These are phyloP conservation scores for Hordeum vulgare DNA, from an alignment of 176 grass and related monocot genomes.

Conservation along the genomic window DNA sequence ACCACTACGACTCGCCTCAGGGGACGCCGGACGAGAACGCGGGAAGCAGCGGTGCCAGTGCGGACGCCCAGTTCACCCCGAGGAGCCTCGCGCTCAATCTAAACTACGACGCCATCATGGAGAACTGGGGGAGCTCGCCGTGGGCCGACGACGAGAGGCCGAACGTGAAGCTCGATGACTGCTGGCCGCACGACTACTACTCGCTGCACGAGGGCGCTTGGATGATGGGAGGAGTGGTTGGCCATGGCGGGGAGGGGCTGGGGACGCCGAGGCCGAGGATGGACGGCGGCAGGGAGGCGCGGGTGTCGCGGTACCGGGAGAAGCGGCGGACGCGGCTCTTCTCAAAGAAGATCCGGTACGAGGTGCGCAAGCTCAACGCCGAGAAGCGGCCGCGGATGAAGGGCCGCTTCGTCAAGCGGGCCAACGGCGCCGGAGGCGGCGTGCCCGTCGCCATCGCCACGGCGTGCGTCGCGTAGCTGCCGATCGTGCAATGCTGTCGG, in stretches of 20 bases:
- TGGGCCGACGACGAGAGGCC: slow-evolving; percentile 66
- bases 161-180: slow-evolving; percentile 42
- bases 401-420: slow-evolving; percentile 86
- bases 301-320: slow-evolving; percentile 83
- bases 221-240: slow-evolving; percentile 25
- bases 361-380: slow-evolving; percentile 97
- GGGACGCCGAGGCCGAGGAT: slow-evolving; percentile 9
- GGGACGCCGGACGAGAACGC: slow-evolving; percentile 15
- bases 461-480: slow-evolving; percentile 31
- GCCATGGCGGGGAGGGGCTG: slow-evolving; percentile 1
- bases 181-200: slow-evolving; percentile 64
- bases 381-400: slow-evolving; percentile 98
- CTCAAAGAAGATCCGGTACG: slow-evolving; percentile 98
- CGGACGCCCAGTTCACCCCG: neutral
- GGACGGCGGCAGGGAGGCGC: slow-evolving; percentile 63
- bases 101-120: slow-evolving; percentile 80
- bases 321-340: slow-evolving; percentile 91
- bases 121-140: slow-evolving; percentile 63
- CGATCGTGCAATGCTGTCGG: neutral
- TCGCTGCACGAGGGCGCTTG: slow-evolving; percentile 41
- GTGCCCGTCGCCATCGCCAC: neutral
- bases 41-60: neutral
- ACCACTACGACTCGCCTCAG: slow-evolving; percentile 47
- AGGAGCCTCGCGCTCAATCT: slow-evolving; percentile 51
- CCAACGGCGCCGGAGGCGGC: neutral